phyloP scores from a whole-genome alignment of 139 green algal genomes.

The Limnomonas spitsbergensis region DNA sequence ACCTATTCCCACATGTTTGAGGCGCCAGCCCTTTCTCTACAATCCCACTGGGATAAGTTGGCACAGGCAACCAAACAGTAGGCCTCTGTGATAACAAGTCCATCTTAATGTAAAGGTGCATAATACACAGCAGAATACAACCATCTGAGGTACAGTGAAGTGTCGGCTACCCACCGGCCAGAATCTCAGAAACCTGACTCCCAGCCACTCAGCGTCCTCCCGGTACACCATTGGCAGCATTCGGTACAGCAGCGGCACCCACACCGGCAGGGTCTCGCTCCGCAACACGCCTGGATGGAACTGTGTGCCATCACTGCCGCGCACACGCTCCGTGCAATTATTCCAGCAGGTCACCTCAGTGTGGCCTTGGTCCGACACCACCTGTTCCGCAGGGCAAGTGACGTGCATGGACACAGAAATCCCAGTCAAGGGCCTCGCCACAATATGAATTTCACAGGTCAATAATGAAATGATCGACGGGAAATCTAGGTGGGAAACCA shows the following conservation, averaged over 20 bases:
- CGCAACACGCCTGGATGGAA: constrained; percentile 23
- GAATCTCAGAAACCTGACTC: constrained; percentile 13
- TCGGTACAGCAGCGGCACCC: constrained; percentile 32
- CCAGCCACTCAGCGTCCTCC: not conserved
- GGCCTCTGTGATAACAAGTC: too few species aligned
- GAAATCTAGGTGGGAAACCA: too few species aligned
- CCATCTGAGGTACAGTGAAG: too few species aligned
- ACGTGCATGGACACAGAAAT: not conserved
- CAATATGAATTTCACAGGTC: too few species aligned
- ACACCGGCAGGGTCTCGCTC: constrained; percentile 10
- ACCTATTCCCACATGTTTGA: too few species aligned
- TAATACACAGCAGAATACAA: too few species aligned
- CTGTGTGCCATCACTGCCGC: constrained; percentile 34
- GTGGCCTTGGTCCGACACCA: not conserved
- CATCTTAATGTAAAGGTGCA: too few species aligned
- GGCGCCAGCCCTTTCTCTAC: too few species aligned
- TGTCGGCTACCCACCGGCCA: constrained; percentile 9
- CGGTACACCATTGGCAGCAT: not conserved
- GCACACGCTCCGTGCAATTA: constrained; percentile 25
- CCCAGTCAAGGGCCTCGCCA: not conserved
- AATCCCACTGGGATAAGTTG: too few species aligned
- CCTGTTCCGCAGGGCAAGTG: not conserved
- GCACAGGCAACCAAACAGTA: too few species aligned
- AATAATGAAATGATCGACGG: too few species aligned
- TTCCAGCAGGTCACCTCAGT: constrained; percentile 21